Conservation (phyloP, 352 stramenopile species). For the Phytopythium montanum region DNA sequence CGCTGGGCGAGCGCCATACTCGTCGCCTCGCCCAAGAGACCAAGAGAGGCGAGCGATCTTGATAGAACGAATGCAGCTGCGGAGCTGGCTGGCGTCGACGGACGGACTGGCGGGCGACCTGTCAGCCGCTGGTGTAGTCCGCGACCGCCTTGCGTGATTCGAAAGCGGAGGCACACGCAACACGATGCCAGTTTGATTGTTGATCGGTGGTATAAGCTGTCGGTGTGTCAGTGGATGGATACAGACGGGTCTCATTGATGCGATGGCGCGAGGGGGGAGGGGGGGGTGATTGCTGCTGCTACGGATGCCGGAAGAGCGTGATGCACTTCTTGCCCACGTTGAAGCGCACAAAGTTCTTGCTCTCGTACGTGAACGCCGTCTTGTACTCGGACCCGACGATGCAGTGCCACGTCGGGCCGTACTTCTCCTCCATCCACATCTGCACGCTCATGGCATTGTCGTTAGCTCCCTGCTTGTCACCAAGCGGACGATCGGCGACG, state of each 20-base stretch:
- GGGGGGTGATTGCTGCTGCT: background rate
- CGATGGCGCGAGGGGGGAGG: background rate
- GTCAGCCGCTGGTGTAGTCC: background rate
- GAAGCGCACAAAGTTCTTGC: constrained; percentile 85
- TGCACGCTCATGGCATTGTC: too few species aligned
- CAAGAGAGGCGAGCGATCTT: too few species aligned
- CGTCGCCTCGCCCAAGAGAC: background rate
- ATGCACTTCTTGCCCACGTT: constrained; percentile 86
- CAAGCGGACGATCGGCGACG: background rate
- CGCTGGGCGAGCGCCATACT: background rate
- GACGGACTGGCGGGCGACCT: background rate
- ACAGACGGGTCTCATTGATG: background rate
- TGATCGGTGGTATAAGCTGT: background rate
- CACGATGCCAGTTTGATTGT: constrained; percentile 7
- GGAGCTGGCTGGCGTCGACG: too few species aligned
- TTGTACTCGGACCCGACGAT: constrained; percentile 80
- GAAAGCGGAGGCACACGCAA: background rate
- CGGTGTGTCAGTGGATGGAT: background rate
- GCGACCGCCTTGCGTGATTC: background rate
- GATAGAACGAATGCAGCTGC: background rate
- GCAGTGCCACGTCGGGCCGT: constrained; percentile 70
- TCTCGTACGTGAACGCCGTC: constrained; percentile 69
- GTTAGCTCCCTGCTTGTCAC: background rate
- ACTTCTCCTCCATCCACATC: constrained; percentile 69
- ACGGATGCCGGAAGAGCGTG: constrained; percentile 75